phyloP scores from a whole-genome alignment of 345 rosid genomes.

The Gossypium thurberi region DNA sequence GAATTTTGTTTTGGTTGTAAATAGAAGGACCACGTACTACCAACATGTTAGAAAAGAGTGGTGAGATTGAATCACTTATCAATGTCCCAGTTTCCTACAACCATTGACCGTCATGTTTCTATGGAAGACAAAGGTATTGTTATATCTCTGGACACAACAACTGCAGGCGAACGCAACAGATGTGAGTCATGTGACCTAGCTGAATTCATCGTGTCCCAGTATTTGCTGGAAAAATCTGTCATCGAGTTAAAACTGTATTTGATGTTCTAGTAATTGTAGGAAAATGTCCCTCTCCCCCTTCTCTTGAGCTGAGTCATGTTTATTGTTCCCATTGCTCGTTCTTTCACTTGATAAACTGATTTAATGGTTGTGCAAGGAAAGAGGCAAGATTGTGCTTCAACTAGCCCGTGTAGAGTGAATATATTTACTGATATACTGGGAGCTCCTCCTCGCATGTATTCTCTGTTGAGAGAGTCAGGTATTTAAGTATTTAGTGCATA shows the following conservation, averaged over 20 bases:
- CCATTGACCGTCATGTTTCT: background rate
- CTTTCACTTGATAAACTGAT: background rate
- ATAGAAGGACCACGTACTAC: background rate
- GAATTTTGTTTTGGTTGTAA: conserved; percentile 1
- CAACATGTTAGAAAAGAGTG: background rate
- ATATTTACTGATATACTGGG: background rate
- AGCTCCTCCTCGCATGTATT: background rate
- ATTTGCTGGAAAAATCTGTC: background rate
- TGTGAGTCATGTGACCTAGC: background rate
- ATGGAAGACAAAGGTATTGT: background rate
- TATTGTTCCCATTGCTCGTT: background rate
- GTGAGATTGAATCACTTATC: background rate
- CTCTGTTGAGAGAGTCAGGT: background rate
- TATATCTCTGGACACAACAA: conserved; percentile 3
- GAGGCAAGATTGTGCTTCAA: background rate
- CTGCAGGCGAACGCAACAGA: background rate
- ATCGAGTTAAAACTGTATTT: background rate
- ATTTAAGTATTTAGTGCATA: background rate
- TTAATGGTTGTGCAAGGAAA: background rate
- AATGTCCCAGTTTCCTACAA: background rate
- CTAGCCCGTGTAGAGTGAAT: background rate
- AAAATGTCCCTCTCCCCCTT: background rate
- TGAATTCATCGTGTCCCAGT: background rate
- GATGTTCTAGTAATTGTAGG: background rate
- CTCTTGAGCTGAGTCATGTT: background rate